These are phyloP conservation scores for Aspergillus kassunensis DNA, from an alignment of 495 filamentous ascomycete genomes.

Conservation along the genomic window DNA sequence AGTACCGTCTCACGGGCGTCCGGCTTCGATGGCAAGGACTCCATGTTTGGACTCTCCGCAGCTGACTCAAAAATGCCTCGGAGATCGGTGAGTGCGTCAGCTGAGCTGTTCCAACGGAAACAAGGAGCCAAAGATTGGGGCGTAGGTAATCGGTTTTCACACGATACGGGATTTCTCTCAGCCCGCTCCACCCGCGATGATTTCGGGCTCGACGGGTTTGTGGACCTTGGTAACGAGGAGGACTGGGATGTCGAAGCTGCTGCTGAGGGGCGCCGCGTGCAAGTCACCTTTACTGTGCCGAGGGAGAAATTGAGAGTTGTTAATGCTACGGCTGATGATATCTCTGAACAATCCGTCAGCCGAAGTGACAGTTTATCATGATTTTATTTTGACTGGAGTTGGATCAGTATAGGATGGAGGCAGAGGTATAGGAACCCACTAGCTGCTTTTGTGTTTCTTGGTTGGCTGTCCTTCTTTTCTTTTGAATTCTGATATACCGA, in stretches of 20 bases:
- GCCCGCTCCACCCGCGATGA: constrained; percentile 30
- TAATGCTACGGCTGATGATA: constrained; percentile 52
- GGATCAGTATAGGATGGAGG: background rate
- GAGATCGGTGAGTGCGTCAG: constrained; percentile 55
- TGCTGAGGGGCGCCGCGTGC: constrained; percentile 73
- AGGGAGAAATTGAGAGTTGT: constrained; percentile 80
- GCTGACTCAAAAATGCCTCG: constrained; percentile 33
- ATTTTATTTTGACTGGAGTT: constrained; percentile 1
- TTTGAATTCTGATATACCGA: constrained; percentile 1
- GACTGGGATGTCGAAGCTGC: constrained; percentile 92
- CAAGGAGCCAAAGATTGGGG: constrained; percentile 57
- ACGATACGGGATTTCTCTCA: constrained; percentile 13
- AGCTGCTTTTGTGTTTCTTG: background rate
- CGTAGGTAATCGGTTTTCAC: constrained; percentile 32
- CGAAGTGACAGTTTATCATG: constrained; percentile 18
- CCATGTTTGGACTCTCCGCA: constrained; percentile 18
- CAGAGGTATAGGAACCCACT: no score
- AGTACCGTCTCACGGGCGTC: constrained; percentile 24
- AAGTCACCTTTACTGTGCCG: constrained; percentile 92
- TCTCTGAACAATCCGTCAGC: constrained; percentile 32
- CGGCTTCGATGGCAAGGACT: constrained; percentile 34
- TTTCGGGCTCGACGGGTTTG: constrained; percentile 27
- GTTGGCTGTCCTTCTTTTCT: background rate
- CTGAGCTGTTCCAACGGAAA: constrained; percentile 55
- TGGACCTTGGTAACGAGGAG: constrained; percentile 46